Evolutionary conservation across 805 yeast genomes (phyloP).

Genomic region (Teunomyces stri): DNA sequence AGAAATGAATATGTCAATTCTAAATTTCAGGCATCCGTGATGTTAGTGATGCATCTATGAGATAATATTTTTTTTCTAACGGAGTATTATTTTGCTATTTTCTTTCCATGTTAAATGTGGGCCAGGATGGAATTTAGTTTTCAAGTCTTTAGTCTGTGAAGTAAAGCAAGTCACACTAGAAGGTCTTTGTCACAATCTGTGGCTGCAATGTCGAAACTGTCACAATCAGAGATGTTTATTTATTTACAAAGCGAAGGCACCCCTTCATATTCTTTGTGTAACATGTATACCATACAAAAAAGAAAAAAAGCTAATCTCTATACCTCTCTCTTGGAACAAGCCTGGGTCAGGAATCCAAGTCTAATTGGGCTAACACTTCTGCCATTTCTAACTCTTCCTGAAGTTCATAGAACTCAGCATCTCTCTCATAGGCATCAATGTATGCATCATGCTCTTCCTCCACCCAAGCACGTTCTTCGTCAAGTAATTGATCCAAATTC

Average conservation of each 20-base stretch:
- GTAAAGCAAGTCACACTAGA: no score
- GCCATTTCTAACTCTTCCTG: constrained; percentile 14
- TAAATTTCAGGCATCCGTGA: not conserved
- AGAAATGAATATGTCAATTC: not conserved
- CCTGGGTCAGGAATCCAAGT: not conserved
- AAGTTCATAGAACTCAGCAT: constrained; percentile 17
- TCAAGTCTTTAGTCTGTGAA: no score
- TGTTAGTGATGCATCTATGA: not conserved
- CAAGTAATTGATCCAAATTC: constrained; percentile 19
- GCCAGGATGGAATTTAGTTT: not conserved
- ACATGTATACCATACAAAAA: not conserved
- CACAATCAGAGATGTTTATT: no score
- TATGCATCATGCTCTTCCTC: constrained; percentile 12
- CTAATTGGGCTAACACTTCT: constrained; percentile 8
- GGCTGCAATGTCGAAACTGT: no score
- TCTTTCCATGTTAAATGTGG: not conserved
- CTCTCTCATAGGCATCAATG: constrained; percentile 12
- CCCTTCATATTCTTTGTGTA: not conserved
- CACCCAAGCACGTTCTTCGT: constrained; percentile 18
- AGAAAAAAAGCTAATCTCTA: not conserved
- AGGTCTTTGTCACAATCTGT: no score
- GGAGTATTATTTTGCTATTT: not conserved
- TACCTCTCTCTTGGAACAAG: not conserved
- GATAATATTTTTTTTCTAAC: not conserved
- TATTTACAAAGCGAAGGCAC: no score